Conservation (phyloP, 2,329 filamentous ascomycete species). For the Fusarium veterinarium region DNA sequence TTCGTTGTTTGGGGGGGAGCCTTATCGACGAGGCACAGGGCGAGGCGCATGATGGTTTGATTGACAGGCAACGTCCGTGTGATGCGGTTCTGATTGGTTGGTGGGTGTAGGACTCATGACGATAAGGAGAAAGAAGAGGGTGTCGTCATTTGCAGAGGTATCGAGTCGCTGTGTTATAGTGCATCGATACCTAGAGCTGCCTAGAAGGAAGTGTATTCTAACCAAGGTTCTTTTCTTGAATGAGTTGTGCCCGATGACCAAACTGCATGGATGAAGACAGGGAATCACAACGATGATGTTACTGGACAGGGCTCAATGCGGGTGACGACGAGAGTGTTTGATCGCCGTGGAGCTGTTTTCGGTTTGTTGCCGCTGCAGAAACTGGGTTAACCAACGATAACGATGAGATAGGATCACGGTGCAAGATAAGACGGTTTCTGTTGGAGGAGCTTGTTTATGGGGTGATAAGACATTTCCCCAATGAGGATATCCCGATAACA, state of each 20-base stretch:
- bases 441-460: background rate
- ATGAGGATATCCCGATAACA: slow-evolving; percentile 23
- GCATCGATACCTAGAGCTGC: slow-evolving; percentile 18
- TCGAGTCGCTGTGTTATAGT: background rate
- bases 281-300: slow-evolving; percentile 5
- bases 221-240: slow-evolving; percentile 31
- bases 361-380: background rate
- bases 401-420: background rate
- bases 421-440: background rate
- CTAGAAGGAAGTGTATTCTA: slow-evolving; percentile 23
- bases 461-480: slow-evolving; percentile 4
- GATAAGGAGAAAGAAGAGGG: slow-evolving; percentile 33
- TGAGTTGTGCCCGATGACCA: slow-evolving; percentile 34
- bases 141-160: slow-evolving; percentile 34
- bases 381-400: slow-evolving; percentile 2
- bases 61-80: slow-evolving; percentile 30
- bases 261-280: background rate
- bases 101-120: slow-evolving; percentile 21
- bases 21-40: slow-evolving; percentile 36
- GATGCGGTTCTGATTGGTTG: slow-evolving; percentile 22
- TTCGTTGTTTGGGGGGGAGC: background rate
- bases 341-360: slow-evolving; percentile 11
- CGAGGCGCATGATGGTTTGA: slow-evolving; percentile 35
- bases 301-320: background rate
- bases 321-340: slow-evolving; percentile 16